Evolutionary conservation across 352 stramenopile genomes (phyloP).

Genomic region (Pilasporangium apinafurcum): DNA sequence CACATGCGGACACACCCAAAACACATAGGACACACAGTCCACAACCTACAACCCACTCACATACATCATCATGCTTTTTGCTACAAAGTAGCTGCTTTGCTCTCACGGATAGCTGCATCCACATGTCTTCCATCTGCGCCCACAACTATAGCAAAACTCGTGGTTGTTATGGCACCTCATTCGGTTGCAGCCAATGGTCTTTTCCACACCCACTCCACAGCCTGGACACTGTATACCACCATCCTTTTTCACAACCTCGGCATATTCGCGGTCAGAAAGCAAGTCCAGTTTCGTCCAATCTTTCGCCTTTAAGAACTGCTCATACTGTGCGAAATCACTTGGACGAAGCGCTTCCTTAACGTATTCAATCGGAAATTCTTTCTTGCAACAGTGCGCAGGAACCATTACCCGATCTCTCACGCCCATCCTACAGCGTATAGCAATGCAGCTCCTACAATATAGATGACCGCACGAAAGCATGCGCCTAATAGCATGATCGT

Average conservation of each 20-base stretch:
- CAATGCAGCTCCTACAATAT: constrained; percentile 55
- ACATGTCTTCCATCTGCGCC: constrained; percentile 12
- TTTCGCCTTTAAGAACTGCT: constrained; percentile 51
- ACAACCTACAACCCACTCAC: too few species aligned
- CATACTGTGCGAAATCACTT: constrained; percentile 27
- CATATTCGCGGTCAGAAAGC: constrained; percentile 59
- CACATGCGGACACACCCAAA: too few species aligned
- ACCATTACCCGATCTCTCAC: constrained; percentile 46
- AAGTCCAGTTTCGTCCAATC: constrained; percentile 34
- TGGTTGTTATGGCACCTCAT: constrained; percentile 58
- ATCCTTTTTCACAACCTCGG: constrained; percentile 18
- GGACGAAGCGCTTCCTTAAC: constrained; percentile 28
- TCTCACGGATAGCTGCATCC: constrained; percentile 2
- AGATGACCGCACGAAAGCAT: constrained; percentile 39
- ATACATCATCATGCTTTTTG: too few species aligned
- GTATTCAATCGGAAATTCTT: constrained; percentile 63
- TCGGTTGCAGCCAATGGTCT: constrained; percentile 38
- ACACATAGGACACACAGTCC: too few species aligned
- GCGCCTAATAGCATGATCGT: not conserved
- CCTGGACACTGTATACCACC: constrained; percentile 52
- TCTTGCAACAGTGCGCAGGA: constrained; percentile 65
- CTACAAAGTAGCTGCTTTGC: too few species aligned
- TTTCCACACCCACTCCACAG: constrained; percentile 63
- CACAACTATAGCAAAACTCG: constrained; percentile 55
- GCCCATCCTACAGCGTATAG: constrained; percentile 41